Base-by-base conservation (phyloP, 768 basidiomycete species). In the Trametes maxima region DNA sequence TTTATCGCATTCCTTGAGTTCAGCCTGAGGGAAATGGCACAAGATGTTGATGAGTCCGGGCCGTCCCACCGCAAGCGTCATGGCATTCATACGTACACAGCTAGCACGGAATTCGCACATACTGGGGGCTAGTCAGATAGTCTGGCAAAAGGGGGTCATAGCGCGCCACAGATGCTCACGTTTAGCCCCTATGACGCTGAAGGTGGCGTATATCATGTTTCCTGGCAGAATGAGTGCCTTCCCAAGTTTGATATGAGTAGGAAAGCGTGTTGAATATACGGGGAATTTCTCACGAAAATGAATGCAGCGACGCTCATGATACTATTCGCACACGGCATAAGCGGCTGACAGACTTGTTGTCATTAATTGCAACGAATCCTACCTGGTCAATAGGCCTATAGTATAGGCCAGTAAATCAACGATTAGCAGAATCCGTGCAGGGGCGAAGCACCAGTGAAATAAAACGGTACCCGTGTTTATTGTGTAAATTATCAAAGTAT, bases 151-250 rank as follows among this genome's bases (percentile, higher is more conserved):
- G 22, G 4, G 10, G 39, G 4, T 42, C 40, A 16, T 8, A n/a
- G 13, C 40, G 40, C n/a, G 7, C 17, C 12, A 3, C n/a, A 17
- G 8, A 2, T 42, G n/a, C 54, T 5, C 36, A 55, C 54, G 42
- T 24, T 55, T 55, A 43, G 46, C 44, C n/a, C 54, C 44, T 8
- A 45, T 17, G 28, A 55, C 46, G 52, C 37, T 53, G 22, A 53
- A 5, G 12, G 36, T 39, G 3, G 39, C 40, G 40, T 53, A 42
- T 22, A 53, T 53, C 13, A 24, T 22, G 22, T 53, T 37, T 16
- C n/a, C 17, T 1, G 52, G 52, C 24, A 22, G 25, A 21, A 53
- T 24, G 14, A 53, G 37, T 6, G 37, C 52, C 52, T 53, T 17
- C 11, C 3, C 28, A 8, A n/a, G 28, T 33, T 37, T 33, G 35